A percentile compares a stretch with the other conserved stretches of the same genome.
These are phyloP conservation scores for Phytopythium sindhum DNA, from an alignment of 352 stramenopile species.

Conservation along the genomic window DNA sequence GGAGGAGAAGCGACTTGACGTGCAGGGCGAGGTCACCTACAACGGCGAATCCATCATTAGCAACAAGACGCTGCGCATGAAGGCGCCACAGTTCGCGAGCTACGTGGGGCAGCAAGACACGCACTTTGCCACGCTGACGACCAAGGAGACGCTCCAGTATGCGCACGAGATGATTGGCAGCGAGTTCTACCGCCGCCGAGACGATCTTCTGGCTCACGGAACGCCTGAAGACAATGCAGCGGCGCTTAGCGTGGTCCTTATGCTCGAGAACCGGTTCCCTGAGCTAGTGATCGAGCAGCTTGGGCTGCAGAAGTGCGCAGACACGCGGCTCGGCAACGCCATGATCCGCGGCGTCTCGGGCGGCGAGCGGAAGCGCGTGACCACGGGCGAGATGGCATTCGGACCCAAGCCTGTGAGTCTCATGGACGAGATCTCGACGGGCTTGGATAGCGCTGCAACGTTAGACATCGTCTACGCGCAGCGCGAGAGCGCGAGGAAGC, in stretches of 20 bases:
- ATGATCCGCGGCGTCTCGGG: conserved; percentile 55
- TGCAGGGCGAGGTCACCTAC: conserved; percentile 20
- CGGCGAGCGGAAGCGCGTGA: conserved; percentile 65
- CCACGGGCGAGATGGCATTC: conserved; percentile 78
- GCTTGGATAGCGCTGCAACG: conserved; percentile 77
- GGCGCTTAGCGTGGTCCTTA: conserved; percentile 15
- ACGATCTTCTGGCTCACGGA: conserved; percentile 20
- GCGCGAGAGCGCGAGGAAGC: conserved; percentile 37
- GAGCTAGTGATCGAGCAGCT: conserved; percentile 45
- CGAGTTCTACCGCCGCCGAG: conserved; percentile 13
- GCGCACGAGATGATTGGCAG: conserved; percentile 66
- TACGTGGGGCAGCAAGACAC: conserved; percentile 51
- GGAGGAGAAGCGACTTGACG: conserved; percentile 16
- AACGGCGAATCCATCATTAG: conserved; percentile 9
- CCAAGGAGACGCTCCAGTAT: conserved; percentile 48
- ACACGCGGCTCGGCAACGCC: conserved; percentile 47
- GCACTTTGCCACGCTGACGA: conserved; percentile 78
- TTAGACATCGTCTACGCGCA: conserved; percentile 72
- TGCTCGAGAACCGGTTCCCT: conserved; percentile 27
- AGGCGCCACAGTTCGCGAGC: conserved; percentile 12
- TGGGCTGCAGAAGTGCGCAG: conserved; percentile 33
- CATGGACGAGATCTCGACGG: conserved; percentile 91
- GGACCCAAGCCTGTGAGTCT: conserved; percentile 57
- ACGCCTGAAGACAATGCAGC: conserved; percentile 21
- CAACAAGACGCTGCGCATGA: conserved; percentile 8